Percentiles rank a stretch among this genome's conserved stretches.
Evolutionary conservation across 495 filamentous ascomycete species (phyloP).

Genomic region (Penicillium macrosclerotiorum): DNA sequence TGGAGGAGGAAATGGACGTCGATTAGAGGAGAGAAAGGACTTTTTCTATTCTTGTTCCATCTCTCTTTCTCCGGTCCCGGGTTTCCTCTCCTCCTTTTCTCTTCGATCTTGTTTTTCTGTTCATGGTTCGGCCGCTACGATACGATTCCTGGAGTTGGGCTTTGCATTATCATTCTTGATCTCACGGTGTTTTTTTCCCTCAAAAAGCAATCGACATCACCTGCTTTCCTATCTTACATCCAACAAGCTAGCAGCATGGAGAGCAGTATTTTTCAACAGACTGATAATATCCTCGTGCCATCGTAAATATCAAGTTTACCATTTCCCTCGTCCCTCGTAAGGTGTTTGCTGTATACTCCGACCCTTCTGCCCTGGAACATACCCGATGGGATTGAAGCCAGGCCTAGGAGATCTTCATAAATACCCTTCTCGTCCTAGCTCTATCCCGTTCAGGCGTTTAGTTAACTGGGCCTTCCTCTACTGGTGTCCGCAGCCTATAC

Average conservation of each 20-base stretch:
- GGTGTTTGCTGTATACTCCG: too few species aligned
- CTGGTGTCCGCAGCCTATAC: too few species aligned
- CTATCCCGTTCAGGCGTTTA: too few species aligned
- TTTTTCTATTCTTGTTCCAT: conserved; percentile 8
- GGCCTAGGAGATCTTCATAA: too few species aligned
- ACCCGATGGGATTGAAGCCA: too few species aligned
- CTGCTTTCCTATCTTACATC: conserved; percentile 24
- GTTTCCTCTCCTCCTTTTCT: conserved; percentile 6
- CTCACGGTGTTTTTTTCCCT: conserved; percentile 22
- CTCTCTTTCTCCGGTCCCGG: conserved; percentile 1
- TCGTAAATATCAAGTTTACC: too few species aligned
- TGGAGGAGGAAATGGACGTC: conserved; percentile 68
- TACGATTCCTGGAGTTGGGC: conserved; percentile 33
- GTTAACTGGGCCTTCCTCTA: too few species aligned
- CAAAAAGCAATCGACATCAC: conserved; percentile 34
- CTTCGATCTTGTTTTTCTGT: conserved; percentile 5
- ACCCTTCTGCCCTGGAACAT: too few species aligned
- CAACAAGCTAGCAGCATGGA: conserved; percentile 15
- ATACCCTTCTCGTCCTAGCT: too few species aligned
- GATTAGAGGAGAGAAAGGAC: conserved; percentile 49
- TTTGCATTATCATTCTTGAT: conserved; percentile 25
- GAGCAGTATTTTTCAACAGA: not conserved
- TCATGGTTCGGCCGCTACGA: conserved; percentile 29
- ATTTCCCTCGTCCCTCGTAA: too few species aligned
- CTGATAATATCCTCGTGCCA: too few species aligned